Evolutionary conservation across 208 protist genomes (phyloP), one percentile per base, ranked within the genome.

Genomic region (Wallacemonas rigidus): DNA sequence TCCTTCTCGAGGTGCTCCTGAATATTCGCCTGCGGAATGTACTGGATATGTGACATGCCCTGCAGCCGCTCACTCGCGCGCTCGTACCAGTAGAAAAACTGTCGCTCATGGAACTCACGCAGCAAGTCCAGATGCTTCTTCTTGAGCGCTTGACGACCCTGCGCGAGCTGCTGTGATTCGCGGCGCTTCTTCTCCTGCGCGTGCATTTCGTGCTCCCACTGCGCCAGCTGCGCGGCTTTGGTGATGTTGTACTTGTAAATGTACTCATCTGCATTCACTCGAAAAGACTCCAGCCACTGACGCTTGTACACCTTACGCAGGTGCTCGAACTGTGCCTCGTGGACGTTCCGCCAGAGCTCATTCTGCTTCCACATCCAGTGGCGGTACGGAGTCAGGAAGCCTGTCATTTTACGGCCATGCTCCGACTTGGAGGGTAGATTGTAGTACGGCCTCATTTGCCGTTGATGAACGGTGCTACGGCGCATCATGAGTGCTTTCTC

Each of bases 301-400:
- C 93, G 82, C 76, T 95, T 94, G 83, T 97, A 96, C 40, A 97
- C 88, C 72, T 86, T 88, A n/a, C 93, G 83, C 47, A 97, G 78
- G 75, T 97, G 91, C 80, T 97, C 93, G 73, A 97, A 95, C 82
- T 97, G 93, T 1, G 90, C 88, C 82, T 97, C 90, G 75, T 97
- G 91, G 44, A 97, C 89, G 63, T 95, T 94, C 41, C 93, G 89
- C 88, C 89, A 97, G 38, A 97, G 80, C 79, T 97, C 93, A 67
- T 95, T 95, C 76, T 97, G 93, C 75, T 95, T 97, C 91, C 93
- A 97, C 88, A 94, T 93, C 89, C 90, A 97, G 69, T 95, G 90
- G 12, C 89, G 88, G 70, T 97, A 97, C 2, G 93, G 93, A 35
- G 90, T 94, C 56, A 96, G 73, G 58, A 94, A 95, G 36, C 89